These are phyloP conservation scores for Digitaria exilis DNA, from an alignment of 202 grass and related monocot species.

Conservation along the genomic window DNA sequence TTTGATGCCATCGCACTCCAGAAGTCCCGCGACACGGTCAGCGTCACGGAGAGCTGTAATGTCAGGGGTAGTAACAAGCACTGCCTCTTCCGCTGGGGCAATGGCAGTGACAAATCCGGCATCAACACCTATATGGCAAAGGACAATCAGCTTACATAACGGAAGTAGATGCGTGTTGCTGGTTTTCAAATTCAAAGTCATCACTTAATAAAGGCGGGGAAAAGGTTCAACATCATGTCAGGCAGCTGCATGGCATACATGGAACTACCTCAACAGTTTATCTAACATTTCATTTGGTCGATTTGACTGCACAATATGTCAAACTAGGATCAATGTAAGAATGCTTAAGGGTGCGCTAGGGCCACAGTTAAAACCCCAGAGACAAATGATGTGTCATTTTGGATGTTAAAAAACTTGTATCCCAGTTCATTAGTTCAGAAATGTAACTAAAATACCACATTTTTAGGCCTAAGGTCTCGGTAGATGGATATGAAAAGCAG, in stretches of 20 bases:
- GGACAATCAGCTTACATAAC: constrained; percentile 2
- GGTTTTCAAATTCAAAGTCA: not conserved
- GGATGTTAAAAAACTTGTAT: not conserved
- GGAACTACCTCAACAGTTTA: not conserved
- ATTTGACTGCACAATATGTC: not conserved
- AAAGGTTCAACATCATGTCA: not conserved
- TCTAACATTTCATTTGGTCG: not conserved
- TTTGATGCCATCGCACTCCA: constrained; percentile 93
- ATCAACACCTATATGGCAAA: constrained; percentile 58
- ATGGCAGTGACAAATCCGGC: constrained; percentile 93
- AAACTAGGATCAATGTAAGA: not conserved
- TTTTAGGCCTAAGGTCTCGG: not conserved
- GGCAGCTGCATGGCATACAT: not conserved
- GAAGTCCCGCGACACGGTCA: constrained; percentile 73
- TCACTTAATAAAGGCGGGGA: too few species aligned
- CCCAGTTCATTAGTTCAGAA: not conserved
- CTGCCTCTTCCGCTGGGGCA: constrained; percentile 83
- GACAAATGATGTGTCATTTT: not conserved
- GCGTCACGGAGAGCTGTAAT: constrained; percentile 90
- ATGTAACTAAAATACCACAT: not conserved
- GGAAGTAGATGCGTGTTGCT: not conserved
- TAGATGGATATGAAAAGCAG: not conserved
- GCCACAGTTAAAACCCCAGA: not conserved
- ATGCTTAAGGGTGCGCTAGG: not conserved
- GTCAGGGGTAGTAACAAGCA: constrained; percentile 93